phyloP scores from a whole-genome alignment of 1,139 yeast species.

The Lizanozyma gosingica region DNA sequence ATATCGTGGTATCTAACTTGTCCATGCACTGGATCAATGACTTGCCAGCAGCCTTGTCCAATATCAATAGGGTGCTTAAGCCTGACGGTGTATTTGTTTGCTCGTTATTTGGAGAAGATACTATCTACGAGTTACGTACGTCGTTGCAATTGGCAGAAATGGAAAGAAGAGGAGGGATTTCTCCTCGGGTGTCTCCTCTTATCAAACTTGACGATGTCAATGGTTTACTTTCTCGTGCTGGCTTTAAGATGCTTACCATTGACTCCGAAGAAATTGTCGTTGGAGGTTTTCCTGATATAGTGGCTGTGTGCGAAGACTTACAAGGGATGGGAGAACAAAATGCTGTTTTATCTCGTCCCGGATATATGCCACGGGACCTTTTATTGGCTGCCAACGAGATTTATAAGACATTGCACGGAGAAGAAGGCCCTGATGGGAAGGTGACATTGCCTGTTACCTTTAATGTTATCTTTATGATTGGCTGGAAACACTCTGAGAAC shows the following conservation, averaged over 20 bases:
- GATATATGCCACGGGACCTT: slow-evolving; percentile 52
- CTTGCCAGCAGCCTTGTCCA: slow-evolving; percentile 52
- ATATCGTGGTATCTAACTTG: slow-evolving; percentile 67
- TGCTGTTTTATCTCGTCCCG: slow-evolving; percentile 51
- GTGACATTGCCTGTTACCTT: slow-evolving; percentile 54
- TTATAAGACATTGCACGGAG: slow-evolving; percentile 65
- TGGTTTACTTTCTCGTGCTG: slow-evolving; percentile 60
- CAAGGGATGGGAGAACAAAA: slow-evolving; percentile 84
- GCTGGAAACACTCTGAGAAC: slow-evolving; percentile 69
- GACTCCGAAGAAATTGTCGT: slow-evolving; percentile 81
- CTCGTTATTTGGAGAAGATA: slow-evolving; percentile 79
- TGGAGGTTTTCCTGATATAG: slow-evolving; percentile 67
- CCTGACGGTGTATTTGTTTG: slow-evolving; percentile 84
- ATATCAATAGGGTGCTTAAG: slow-evolving; percentile 52
- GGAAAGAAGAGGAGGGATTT: slow-evolving; percentile 70
- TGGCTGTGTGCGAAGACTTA: slow-evolving; percentile 59
- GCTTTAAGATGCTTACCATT: slow-evolving; percentile 71
- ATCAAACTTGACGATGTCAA: slow-evolving; percentile 77
- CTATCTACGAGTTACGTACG: slow-evolving; percentile 72
- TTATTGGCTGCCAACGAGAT: slow-evolving; percentile 70
- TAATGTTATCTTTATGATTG: slow-evolving; percentile 73
- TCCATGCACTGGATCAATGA: slow-evolving; percentile 84
- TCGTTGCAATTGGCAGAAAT: slow-evolving; percentile 74
- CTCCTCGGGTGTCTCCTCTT: slow-evolving; percentile 75
- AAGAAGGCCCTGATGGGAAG: slow-evolving; percentile 35